Conservation (phyloP, 768 basidiomycete species). For the Chiua virens region DNA sequence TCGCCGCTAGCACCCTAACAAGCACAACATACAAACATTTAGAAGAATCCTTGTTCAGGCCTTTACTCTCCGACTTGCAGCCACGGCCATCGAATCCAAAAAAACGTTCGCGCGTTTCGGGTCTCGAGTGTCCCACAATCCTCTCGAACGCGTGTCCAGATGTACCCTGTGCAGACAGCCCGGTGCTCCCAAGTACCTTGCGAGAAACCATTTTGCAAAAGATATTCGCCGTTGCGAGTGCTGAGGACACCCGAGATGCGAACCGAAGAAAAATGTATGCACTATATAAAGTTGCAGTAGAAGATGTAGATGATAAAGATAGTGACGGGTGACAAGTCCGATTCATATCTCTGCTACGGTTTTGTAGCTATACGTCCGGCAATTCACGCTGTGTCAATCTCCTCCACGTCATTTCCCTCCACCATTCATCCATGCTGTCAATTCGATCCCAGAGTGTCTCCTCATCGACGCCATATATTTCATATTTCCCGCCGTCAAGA, state of each 20-base stretch:
- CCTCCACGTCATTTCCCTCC: constrained; percentile 90
- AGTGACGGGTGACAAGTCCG: constrained; percentile 14
- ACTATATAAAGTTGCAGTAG: constrained; percentile 67
- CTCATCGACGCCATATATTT: constrained; percentile 84
- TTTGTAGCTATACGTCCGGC: constrained; percentile 54
- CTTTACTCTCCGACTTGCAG: constrained; percentile 59
- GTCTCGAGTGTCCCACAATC: constrained; percentile 41
- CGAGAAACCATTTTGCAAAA: constrained; percentile 56
- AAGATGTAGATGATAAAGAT: constrained; percentile 50
- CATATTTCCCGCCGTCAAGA: constrained; percentile 74
- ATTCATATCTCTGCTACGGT: background rate
- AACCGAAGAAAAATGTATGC: constrained; percentile 84
- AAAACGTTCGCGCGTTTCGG: constrained; percentile 41
- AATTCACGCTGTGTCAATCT: constrained; percentile 80
- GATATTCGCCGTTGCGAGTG: constrained; percentile 75
- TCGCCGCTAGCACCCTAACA: constrained; percentile 68
- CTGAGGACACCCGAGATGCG: constrained; percentile 69
- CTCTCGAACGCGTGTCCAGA: constrained; percentile 54
- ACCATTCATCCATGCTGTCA: constrained; percentile 84
- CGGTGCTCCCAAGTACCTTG: constrained; percentile 37
- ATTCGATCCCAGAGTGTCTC: constrained; percentile 84
- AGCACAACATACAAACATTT: constrained; percentile 72
- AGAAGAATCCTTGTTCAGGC: constrained; percentile 63
- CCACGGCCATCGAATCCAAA: constrained; percentile 41
- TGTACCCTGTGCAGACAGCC: constrained; percentile 40